phyloP scores from a whole-genome alignment of 108 stramenopile genomes.

The Nitzschia palea region DNA sequence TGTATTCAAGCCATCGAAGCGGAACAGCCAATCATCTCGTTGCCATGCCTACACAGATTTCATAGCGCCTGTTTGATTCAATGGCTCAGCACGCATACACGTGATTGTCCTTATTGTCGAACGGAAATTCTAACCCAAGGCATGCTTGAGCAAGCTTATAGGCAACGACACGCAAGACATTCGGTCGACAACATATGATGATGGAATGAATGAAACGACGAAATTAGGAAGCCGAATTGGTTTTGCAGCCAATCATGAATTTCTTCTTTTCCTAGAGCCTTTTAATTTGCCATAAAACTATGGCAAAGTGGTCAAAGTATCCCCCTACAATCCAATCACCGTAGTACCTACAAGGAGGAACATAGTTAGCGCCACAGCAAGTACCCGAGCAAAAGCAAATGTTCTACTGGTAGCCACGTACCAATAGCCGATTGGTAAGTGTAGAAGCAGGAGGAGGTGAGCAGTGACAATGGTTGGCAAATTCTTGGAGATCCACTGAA shows the following conservation, averaged over 20 bases:
- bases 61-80: slow-evolving; percentile 44
- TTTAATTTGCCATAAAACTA: slow-evolving; percentile 25
- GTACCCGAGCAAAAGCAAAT: neutral
- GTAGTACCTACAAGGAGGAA: slow-evolving; percentile 10
- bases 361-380: neutral
- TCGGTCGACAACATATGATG: too few relatives aligned
- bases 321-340: slow-evolving; percentile 52
- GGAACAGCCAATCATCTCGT: neutral
- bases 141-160: slow-evolving; percentile 14
- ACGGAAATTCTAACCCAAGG: slow-evolving; percentile 17
- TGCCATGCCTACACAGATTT: slow-evolving; percentile 42
- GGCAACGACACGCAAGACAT: neutral
- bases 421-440: slow-evolving; percentile 56
- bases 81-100: slow-evolving; percentile 31
- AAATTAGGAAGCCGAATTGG: too few relatives aligned
- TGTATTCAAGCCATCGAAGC: slow-evolving; percentile 19
- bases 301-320: slow-evolving; percentile 41
- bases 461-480: slow-evolving; percentile 40
- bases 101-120: slow-evolving; percentile 25
- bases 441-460: slow-evolving; percentile 37
- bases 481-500: slow-evolving; percentile 35
- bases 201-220: too few relatives aligned
- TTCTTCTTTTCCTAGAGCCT: too few relatives aligned
- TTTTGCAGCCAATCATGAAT: too few relatives aligned
- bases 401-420: too few relatives aligned